Evolutionary conservation across 352 stramenopile genomes (phyloP).

Genomic region (Phytophthora rubi): DNA sequence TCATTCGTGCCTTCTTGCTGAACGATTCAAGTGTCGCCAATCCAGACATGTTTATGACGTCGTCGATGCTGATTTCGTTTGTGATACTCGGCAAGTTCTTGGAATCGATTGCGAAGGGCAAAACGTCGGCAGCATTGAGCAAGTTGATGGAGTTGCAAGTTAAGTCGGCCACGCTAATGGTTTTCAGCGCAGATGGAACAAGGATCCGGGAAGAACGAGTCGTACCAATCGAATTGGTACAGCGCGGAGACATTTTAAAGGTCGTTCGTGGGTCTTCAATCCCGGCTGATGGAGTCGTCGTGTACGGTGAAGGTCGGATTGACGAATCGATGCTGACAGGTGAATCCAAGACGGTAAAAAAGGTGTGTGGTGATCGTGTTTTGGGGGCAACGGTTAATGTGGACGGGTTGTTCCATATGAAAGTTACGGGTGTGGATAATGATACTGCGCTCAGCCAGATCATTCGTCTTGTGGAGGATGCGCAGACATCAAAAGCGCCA

Average conservation of each 20-base stretch:
- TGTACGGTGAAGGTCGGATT: slow-evolving; percentile 90
- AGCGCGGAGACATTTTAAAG: slow-evolving; percentile 93
- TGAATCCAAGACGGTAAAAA: slow-evolving; percentile 95
- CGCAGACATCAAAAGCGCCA: slow-evolving; percentile 97
- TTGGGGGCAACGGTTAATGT: slow-evolving; percentile 94
- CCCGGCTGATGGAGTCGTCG: slow-evolving; percentile 93
- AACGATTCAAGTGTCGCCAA: slow-evolving; percentile 72
- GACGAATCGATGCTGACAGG: slow-evolving; percentile 97
- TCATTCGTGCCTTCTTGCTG: slow-evolving; percentile 74
- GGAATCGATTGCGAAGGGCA: slow-evolving; percentile 92
- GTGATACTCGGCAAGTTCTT: slow-evolving; percentile 98
- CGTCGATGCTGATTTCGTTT: slow-evolving; percentile 98
- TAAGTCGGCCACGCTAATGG: slow-evolving; percentile 94
- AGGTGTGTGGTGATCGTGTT: slow-evolving; percentile 85
- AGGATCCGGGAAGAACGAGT: slow-evolving; percentile 74
- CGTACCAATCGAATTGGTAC: slow-evolving; percentile 89
- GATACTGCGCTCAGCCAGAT: slow-evolving; percentile 97
- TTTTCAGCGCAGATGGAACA: slow-evolving; percentile 65
- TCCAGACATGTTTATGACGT: slow-evolving; percentile 97
- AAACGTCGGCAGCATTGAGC: slow-evolving; percentile 95
- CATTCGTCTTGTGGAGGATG: slow-evolving; percentile 98
- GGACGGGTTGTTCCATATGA: slow-evolving; percentile 92
- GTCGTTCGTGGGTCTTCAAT: slow-evolving; percentile 93
- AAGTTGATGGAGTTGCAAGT: slow-evolving; percentile 97
- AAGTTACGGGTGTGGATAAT: slow-evolving; percentile 92